These are phyloP conservation scores for Tulasnella sp. DNA, from an alignment of 768 basidiomycete species.

Conservation along the genomic window DNA sequence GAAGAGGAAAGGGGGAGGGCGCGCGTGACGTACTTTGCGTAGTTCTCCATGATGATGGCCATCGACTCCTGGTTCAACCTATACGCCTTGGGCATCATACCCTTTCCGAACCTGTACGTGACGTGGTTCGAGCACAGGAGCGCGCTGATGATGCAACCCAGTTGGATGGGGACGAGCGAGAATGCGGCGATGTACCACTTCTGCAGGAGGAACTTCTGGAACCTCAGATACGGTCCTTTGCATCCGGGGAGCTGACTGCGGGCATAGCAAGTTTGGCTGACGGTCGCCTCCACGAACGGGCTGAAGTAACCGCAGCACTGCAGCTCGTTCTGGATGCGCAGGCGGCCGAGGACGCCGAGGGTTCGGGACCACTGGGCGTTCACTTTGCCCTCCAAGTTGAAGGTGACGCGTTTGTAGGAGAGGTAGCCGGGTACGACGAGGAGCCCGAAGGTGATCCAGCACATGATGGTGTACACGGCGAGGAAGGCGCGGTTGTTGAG, in stretches of 20 bases:
- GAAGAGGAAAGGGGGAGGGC: not conserved
- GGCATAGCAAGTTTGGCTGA: constrained; percentile 62
- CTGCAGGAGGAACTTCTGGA: constrained; percentile 42
- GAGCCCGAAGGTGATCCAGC: constrained; percentile 63
- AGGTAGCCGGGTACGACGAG: constrained; percentile 67
- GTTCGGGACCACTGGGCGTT: constrained; percentile 62
- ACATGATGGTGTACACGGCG: constrained; percentile 55
- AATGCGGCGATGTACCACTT: constrained; percentile 65
- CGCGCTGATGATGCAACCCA: constrained; percentile 48
- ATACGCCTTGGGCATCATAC: constrained; percentile 82
- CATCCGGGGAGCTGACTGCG: constrained; percentile 62
- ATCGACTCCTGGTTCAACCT: constrained; percentile 59
- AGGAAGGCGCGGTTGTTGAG: constrained; percentile 78
- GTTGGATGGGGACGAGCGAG: constrained; percentile 53
- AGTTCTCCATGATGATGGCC: constrained; percentile 77
- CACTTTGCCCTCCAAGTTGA: constrained; percentile 74
- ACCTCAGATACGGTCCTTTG: constrained; percentile 48
- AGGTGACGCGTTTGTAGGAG: constrained; percentile 58
- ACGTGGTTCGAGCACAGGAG: constrained; percentile 72
- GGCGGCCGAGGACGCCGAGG: constrained; percentile 47
- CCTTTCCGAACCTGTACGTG: constrained; percentile 78
- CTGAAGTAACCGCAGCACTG: constrained; percentile 69
- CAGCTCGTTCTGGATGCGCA: constrained; percentile 62
- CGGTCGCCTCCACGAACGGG: constrained; percentile 69
- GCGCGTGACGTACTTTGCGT: constrained; percentile 42